phyloP scores from a whole-genome alignment of 2,329 filamentous ascomycete species.

The Paecilomyces fulvus region DNA sequence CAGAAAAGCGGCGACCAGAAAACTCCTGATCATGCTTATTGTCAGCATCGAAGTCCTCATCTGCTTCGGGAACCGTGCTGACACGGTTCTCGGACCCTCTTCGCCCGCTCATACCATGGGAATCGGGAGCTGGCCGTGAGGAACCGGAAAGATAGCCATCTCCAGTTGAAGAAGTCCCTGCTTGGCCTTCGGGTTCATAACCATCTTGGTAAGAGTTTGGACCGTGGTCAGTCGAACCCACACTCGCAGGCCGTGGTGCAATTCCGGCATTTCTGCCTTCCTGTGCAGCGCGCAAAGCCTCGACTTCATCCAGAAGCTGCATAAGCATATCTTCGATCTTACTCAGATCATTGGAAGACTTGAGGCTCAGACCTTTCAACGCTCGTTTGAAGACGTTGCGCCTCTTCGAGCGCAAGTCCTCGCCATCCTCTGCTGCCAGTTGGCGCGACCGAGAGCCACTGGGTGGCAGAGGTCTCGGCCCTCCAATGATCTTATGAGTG shows the following conservation, averaged over 20 bases:
- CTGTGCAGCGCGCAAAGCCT: constrained; percentile 61
- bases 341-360: constrained; percentile 77
- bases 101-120: constrained; percentile 40
- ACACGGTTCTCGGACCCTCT: constrained; percentile 66
- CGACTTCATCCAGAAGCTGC: constrained; percentile 85
- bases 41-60: constrained; percentile 62
- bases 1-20: constrained; percentile 48
- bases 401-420: constrained; percentile 64
- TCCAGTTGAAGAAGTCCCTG: constrained; percentile 64
- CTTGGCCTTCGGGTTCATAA: constrained; percentile 76
- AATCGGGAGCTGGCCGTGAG: constrained; percentile 27
- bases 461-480: constrained; percentile 73
- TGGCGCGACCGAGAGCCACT: constrained; percentile 45
- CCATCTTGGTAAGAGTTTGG: constrained; percentile 58
- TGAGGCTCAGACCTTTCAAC: constrained; percentile 80
- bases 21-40: constrained; percentile 41
- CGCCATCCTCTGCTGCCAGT: constrained; percentile 43
- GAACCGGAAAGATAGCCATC: constrained; percentile 61
- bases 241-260: constrained; percentile 37
- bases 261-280: constrained; percentile 26
- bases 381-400: constrained; percentile 91
- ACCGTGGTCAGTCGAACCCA: constrained; percentile 60
- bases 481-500: constrained; percentile 73
- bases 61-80: constrained; percentile 78
- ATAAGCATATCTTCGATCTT: constrained; percentile 89